Base-by-base conservation (phyloP, 768 basidiomycete genomes). In the Termitomyces sp. region DNA sequence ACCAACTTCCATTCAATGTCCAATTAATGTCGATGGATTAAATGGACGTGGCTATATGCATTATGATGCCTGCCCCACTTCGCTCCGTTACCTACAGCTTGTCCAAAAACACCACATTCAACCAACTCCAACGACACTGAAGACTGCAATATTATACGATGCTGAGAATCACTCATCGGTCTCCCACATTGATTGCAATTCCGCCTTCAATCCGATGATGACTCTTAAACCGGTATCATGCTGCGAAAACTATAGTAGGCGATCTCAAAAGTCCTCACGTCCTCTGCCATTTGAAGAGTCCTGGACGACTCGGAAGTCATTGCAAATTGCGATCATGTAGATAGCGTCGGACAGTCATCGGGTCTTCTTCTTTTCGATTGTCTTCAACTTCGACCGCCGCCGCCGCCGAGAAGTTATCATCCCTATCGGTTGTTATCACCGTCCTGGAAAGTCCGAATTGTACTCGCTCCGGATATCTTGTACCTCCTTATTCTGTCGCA, bases 91-190 rank as follows among this genome's bases (percentile, higher is more conserved):
- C 42, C 25, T 36, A 35, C 25, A n/a, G 36, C 32, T 18, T 11
- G 51, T 36, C 23, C 35, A 53, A 31, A 53, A 53, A 52, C 33
- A 46, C 27, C 32, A 53, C 41, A 22, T 40, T n/a, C 35, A 12
- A 20, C 50, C 5, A 15, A 29, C 3, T 32, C n/a, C 12, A 18
- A 10, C n/a, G 18, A 18, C 18, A 5, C 13, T 20, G 29, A 6
- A 6, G 32, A 32, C 22, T n/a, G 18, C 7, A n/a, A 23, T 29
- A 38, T 22, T 23, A 25, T 36, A 15, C 18, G 9, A 25, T 20
- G 23, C 33, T 16, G 33, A 20, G 40, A 32, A 10, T 20, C 31
- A 22, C 32, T 42, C 42, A 42, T n/a, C 18, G 13, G 29, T 20
- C 16, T 44, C 9, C 25, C 7, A 5, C 22, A 4, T 13, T 20